Evolutionary conservation across 208 protist genomes (phyloP).

Genomic region (Acanthamoeba divionensis): DNA sequence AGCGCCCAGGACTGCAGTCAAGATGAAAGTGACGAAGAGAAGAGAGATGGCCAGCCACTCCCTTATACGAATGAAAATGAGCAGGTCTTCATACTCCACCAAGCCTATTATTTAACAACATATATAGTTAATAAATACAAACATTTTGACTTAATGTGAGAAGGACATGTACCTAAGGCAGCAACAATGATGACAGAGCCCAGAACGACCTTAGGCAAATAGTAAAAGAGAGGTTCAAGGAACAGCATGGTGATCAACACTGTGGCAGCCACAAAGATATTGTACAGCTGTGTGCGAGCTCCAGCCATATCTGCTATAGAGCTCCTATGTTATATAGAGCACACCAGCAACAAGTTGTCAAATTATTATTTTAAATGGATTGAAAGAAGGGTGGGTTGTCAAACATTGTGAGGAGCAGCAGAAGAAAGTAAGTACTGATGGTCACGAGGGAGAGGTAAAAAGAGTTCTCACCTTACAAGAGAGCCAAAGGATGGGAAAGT

Average conservation of each 20-base stretch:
- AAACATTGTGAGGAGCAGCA: too few species aligned
- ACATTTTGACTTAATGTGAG: neutral
- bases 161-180: slow-evolving; percentile 46
- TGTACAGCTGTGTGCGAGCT: slow-evolving; percentile 34
- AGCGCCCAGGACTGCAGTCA: slow-evolving; percentile 10
- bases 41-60: neutral
- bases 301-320: neutral
- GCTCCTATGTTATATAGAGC: too few species aligned
- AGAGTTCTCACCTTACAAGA: too few species aligned
- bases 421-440: too few species aligned
- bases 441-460: too few species aligned
- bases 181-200: slow-evolving; percentile 64
- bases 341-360: too few species aligned
- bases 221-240: slow-evolving; percentile 35
- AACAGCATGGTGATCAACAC: slow-evolving; percentile 38
- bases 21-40: slow-evolving; percentile 4
- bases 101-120: neutral
- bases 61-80: neutral
- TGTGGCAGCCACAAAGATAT: neutral
- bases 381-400: too few species aligned
- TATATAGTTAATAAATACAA: slow-evolving; percentile 3
- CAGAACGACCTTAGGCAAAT: slow-evolving; percentile 61
- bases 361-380: too few species aligned
- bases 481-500: too few species aligned
- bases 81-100: slow-evolving; percentile 36